Evolutionary conservation across 2,329 filamentous ascomycete species (phyloP), one percentile per base, ranked within the genome.

Genomic region (Botrytis aclada): DNA sequence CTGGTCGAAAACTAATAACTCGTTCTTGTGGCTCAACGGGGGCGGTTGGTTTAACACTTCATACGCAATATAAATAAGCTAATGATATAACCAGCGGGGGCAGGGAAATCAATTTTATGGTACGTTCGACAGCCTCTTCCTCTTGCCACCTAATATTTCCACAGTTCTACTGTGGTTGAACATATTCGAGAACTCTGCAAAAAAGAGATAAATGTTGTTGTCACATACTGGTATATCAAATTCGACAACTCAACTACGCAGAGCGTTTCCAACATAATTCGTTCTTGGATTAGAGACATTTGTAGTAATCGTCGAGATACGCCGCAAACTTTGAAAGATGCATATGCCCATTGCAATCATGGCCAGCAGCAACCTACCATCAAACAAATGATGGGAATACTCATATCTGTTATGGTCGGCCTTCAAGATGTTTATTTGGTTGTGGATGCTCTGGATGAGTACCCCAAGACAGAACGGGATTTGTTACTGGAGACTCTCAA

Each of bases 221-320:
- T 74, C 16, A 37, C 64, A 22, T 75, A 76, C 64, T 75, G 74
- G 75, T 74, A 76, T 56, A 74, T 70, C 37, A 70, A 67, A 41
- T 76, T 74, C 39, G 47, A 60, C 7, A 67, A 75, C 29, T 16
- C 10, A 14, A 65, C 56, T 20, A 75, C 71, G 39, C 69, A 75
- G 56, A 66, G 69, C 62, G 32, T 77, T 4, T 51, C 47, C 47
- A 51, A 51, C n/a, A 51, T 51, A 51, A 51, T 51, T 51, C 47
- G 47, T 51, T 51, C 47, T 51, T 51, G 47, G 47, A 51, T n/a
- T n/a, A 14, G 22, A 51, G 47, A 51, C 4, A n/a, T 51, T 14
- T 51, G 47, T 51, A 51, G 47, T 6, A 51, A 51, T n/a, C 47
- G 47, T n/a, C 47, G 47, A 6, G 47, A 51, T 14, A 51, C 47